Percentiles rank a stretch among this genome's conserved stretches.
Evolutionary conservation across 306 rosid species (phyloP).

Genomic region (Urtica urens): DNA sequence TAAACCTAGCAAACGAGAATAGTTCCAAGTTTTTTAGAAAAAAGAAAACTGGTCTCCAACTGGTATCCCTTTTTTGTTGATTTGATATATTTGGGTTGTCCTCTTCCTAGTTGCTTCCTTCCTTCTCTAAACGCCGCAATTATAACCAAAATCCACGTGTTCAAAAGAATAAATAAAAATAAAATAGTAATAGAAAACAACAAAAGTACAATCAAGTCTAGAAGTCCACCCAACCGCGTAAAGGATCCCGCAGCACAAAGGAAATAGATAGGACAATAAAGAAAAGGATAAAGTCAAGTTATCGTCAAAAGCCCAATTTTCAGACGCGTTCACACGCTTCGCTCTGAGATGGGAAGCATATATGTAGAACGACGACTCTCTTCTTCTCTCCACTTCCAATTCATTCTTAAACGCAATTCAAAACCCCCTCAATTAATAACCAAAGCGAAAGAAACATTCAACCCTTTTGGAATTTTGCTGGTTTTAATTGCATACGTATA

Average conservation of each 20-base stretch:
- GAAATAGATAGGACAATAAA: neutral
- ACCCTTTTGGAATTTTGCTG: slow-evolving; percentile 9
- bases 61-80: too few species aligned
- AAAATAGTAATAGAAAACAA: neutral
- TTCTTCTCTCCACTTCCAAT: neutral
- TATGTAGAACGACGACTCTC: neutral
- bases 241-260: neutral
- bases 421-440: neutral
- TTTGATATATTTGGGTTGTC: too few species aligned
- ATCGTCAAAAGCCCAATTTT: slow-evolving; percentile 21
- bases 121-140: neutral
- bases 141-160: slow-evolving; percentile 10
- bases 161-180: neutral
- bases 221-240: slow-evolving; percentile 31
- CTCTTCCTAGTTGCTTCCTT: slow-evolving; percentile 5
- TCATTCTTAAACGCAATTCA: neutral
- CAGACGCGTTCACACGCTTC: slow-evolving; percentile 62
- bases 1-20: too few species aligned
- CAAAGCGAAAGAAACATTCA: neutral
- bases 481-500: too few species aligned
- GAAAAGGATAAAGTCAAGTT: slow-evolving; percentile 27
- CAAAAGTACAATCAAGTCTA: neutral
- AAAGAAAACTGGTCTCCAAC: too few species aligned
- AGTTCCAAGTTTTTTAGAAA: too few species aligned
- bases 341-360: slow-evolving; percentile 3